Percentiles rank a stretch among this genome's conserved stretches.
Evolutionary conservation across 495 filamentous ascomycete genomes (phyloP).

Genomic region (Penicillium dipodomyicola): DNA sequence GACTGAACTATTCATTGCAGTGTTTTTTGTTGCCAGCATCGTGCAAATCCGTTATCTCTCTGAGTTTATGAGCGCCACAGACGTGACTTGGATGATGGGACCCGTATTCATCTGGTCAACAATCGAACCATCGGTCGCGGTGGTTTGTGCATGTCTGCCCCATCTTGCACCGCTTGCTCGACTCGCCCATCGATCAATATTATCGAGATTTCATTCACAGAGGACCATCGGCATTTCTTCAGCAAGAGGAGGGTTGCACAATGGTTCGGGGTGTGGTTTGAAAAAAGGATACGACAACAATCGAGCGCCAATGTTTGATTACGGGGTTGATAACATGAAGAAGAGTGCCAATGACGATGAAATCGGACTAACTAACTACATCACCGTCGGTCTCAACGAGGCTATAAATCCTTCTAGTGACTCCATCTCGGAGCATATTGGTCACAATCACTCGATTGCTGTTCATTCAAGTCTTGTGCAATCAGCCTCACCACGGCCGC

Average conservation of each 20-base stretch:
- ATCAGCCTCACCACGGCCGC: not conserved
- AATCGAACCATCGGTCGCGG: conserved; percentile 41
- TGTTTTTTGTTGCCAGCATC: conserved; percentile 31
- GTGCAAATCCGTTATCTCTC: conserved; percentile 40
- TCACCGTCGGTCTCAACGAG: not conserved
- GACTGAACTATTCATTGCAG: conserved; percentile 14
- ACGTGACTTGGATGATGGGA: conserved; percentile 41
- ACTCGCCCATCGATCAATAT: conserved; percentile 14
- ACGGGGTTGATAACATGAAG: conserved; percentile 5
- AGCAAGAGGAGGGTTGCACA: not conserved
- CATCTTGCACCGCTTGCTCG: conserved; percentile 38
- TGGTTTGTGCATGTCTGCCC: conserved; percentile 44
- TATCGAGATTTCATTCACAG: not conserved
- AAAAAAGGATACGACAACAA: not conserved
- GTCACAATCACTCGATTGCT: conserved; percentile 1
- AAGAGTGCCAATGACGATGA: conserved; percentile 19
- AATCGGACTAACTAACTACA: conserved; percentile 16
- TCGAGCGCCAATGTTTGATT: conserved; percentile 20
- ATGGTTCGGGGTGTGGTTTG: not conserved
- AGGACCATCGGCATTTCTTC: not conserved
- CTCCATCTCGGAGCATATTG: conserved; percentile 1
- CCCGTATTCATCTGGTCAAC: conserved; percentile 45
- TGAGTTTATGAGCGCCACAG: conserved; percentile 30
- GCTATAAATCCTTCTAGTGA: not conserved
- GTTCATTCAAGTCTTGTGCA: conserved; percentile 13